phyloP scores from a whole-genome alignment of 371 early-diverging fungal species.

The Mortierella sp. region DNA sequence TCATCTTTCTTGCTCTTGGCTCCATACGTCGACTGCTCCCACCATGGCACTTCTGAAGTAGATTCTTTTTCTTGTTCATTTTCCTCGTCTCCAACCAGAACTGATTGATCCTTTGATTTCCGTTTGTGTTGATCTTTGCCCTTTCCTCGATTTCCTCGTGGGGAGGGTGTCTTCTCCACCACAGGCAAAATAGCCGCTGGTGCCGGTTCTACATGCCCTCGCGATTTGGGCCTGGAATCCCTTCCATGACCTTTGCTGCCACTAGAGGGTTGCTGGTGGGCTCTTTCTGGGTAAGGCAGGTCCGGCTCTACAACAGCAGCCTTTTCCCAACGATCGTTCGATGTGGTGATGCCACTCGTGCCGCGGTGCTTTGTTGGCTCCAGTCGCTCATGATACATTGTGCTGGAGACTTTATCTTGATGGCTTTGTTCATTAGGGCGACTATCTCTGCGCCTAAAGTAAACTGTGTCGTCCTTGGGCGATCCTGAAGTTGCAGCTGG shows the following conservation, averaged over 20 bases:
- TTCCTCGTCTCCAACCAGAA: conserved; percentile 2
- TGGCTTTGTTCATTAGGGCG: conserved; percentile 7
- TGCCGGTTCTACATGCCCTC: conserved; percentile 3
- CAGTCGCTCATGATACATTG: conserved; percentile 42
- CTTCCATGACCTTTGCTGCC: conserved; percentile 3
- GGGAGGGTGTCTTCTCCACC: conserved; percentile 9
- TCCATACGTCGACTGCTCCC: conserved; percentile 51
- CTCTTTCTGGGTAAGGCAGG: conserved; percentile 38
- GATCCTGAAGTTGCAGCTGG: conserved; percentile 15
- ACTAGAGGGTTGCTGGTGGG: background rate
- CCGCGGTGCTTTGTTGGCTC: conserved; percentile 6
- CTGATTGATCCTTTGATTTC: conserved; percentile 20
- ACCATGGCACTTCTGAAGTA: conserved; percentile 31
- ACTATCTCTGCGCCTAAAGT: conserved; percentile 32
- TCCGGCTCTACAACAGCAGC: conserved; percentile 17
- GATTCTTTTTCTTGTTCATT: conserved; percentile 4
- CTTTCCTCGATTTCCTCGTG: conserved; percentile 31
- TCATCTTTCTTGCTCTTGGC: conserved; percentile 25
- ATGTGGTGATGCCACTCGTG: background rate
- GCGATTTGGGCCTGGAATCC: conserved; percentile 13
- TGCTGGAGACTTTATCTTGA: conserved; percentile 5
- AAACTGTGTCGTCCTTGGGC: conserved; percentile 42
- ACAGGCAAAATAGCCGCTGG: conserved; percentile 4
- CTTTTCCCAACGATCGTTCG: conserved; percentile 43
- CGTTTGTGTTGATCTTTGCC: conserved; percentile 40